Evolutionary conservation across 345 rosid genomes (phyloP).

Genomic region (Eutrema japonicum): DNA sequence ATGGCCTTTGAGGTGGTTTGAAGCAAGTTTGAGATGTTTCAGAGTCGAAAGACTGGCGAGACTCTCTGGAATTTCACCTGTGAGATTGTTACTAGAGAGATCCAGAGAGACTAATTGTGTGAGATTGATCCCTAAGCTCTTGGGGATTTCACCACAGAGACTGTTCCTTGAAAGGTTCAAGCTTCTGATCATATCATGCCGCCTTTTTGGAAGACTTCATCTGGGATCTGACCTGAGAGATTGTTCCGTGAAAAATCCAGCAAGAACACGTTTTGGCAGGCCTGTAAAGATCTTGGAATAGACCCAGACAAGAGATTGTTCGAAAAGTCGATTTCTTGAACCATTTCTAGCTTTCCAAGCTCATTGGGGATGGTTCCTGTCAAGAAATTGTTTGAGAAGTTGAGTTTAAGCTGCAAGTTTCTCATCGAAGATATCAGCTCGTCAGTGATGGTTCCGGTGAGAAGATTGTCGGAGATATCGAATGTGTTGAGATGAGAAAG

Average conservation of each 20-base stretch:
- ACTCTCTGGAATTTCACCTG: constrained; percentile 65
- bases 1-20: constrained; percentile 74
- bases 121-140: constrained; percentile 47
- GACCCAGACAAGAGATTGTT: constrained; percentile 68
- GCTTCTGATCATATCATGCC: constrained; percentile 50
- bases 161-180: constrained; percentile 73
- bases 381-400: constrained; percentile 70
- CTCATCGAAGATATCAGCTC: constrained; percentile 50
- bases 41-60: constrained; percentile 58
- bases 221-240: constrained; percentile 60
- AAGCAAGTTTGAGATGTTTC: constrained; percentile 67
- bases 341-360: constrained; percentile 72
- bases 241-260: constrained; percentile 78
- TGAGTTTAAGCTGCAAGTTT: constrained; percentile 61
- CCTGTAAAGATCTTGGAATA: constrained; percentile 60
- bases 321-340: constrained; percentile 80
- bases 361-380: constrained; percentile 66
- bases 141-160: constrained; percentile 62
- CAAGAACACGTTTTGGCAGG: constrained; percentile 67
- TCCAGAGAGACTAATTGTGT: constrained; percentile 61
- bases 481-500: constrained; percentile 54
- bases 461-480: constrained; percentile 75
- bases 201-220: constrained; percentile 45
- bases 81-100: constrained; percentile 67
- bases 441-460: constrained; percentile 63